These are phyloP conservation scores for Globisporangium okanoganense DNA, from an alignment of 352 stramenopile genomes.

Conservation along the genomic window DNA sequence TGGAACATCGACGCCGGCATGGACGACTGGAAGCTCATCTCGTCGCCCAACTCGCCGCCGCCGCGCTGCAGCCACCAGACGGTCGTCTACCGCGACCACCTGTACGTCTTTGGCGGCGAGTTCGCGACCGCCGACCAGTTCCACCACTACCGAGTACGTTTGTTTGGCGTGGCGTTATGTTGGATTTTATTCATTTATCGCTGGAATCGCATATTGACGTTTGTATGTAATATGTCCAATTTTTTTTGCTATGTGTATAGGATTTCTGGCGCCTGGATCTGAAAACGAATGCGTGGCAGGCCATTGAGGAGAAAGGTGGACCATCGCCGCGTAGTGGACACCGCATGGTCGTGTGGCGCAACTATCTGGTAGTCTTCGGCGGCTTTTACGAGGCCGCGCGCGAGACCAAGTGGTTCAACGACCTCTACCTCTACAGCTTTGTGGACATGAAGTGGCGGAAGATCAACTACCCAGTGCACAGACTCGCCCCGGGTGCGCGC, in stretches of 20 bases:
- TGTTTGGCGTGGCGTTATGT: background rate
- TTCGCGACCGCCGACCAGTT: conserved; percentile 96
- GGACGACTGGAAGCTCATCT: conserved; percentile 83
- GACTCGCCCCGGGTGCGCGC: conserved; percentile 55
- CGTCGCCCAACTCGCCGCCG: conserved; percentile 83
- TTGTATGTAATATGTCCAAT: too few relatives aligned
- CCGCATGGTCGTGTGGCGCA: conserved; percentile 93
- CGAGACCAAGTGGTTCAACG: conserved; percentile 95
- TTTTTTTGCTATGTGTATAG: conserved; percentile 20
- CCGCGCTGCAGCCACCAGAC: conserved; percentile 95
- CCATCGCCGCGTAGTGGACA: conserved; percentile 86
- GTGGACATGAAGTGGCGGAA: conserved; percentile 89
- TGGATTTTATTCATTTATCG: background rate
- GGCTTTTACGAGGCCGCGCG: conserved; percentile 95
- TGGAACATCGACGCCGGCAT: conserved; percentile 86
- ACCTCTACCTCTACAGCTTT: conserved; percentile 91
- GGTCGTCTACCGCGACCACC: conserved; percentile 91
- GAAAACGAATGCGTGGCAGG: conserved; percentile 93
- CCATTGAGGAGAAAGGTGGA: conserved; percentile 84
- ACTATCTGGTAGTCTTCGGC: conserved; percentile 96
- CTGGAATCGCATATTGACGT: background rate
- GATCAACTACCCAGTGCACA: conserved; percentile 60
- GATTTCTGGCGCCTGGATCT: conserved; percentile 91
- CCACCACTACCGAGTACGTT: conserved; percentile 92
- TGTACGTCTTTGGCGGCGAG: conserved; percentile 98